These are phyloP conservation scores for Kodamaea sp. DNA, from an alignment of 1,139 yeast species.

Conservation along the genomic window DNA sequence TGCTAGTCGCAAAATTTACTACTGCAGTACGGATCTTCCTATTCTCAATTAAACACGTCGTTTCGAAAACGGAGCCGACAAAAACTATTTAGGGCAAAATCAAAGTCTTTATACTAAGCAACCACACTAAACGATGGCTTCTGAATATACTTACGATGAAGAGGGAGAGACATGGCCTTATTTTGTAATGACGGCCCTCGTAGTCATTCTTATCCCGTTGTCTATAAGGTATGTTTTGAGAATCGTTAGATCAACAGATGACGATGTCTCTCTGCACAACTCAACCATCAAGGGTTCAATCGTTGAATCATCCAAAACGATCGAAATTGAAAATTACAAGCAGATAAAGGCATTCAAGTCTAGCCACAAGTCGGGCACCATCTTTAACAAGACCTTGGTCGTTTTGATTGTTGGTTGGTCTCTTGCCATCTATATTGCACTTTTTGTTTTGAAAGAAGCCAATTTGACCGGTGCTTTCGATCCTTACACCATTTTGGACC, in stretches of 20 bases:
- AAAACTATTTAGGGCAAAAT: too few relatives aligned
- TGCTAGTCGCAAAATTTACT: too few relatives aligned
- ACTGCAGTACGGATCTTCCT: too few relatives aligned
- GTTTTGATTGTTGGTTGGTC: constrained; percentile 67
- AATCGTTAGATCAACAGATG: constrained; percentile 14
- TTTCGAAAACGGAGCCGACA: too few relatives aligned
- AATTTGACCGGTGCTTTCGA: constrained; percentile 58
- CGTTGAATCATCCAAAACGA: constrained; percentile 23
- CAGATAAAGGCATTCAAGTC: constrained; percentile 41
- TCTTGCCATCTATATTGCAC: constrained; percentile 47
- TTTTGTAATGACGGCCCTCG: constrained; percentile 71
- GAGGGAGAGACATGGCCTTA: constrained; percentile 95
- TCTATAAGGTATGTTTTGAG: constrained; percentile 48
- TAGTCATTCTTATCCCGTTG: constrained; percentile 61
- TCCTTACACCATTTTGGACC: constrained; percentile 84
- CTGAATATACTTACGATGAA: constrained; percentile 80
- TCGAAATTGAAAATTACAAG: constrained; percentile 40
- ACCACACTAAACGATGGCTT: constrained; percentile 23
- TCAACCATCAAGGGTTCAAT: constrained; percentile 33
- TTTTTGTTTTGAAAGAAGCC: constrained; percentile 46
- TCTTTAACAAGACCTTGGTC: constrained; percentile 45
- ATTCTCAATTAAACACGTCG: too few relatives aligned
- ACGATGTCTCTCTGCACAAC: constrained; percentile 24
- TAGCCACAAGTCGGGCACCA: constrained; percentile 33
- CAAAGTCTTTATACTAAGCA: too few relatives aligned